Conservation (phyloP, 1,284 basidiomycete species). For the Omphalotus olearius region DNA sequence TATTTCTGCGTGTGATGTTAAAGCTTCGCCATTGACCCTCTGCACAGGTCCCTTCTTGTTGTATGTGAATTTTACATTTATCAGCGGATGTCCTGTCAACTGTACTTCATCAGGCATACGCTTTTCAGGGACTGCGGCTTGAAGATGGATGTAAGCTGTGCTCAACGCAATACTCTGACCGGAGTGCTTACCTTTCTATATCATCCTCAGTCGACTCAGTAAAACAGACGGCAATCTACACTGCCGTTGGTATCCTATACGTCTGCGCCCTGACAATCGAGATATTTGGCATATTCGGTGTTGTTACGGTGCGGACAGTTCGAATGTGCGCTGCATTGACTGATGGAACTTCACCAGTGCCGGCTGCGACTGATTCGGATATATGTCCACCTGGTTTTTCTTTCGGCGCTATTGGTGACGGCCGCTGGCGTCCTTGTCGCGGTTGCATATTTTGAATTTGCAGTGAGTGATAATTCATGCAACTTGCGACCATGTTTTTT, state of each 20-base stretch:
- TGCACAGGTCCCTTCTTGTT: conserved; percentile 2
- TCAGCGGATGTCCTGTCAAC: neutral
- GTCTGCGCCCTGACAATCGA: conserved; percentile 3
- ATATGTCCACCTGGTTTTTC: conserved; percentile 9
- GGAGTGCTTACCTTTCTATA: neutral
- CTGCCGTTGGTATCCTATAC: conserved; percentile 7
- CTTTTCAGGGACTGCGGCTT: conserved; percentile 4
- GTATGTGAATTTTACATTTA: neutral
- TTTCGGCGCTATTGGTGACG: conserved; percentile 10
- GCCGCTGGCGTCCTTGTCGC: conserved; percentile 7
- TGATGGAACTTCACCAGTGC: neutral
- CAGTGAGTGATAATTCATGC: neutral
- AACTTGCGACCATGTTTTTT: neutral
- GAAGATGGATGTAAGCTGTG: conserved; percentile 3
- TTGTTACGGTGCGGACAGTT: neutral
- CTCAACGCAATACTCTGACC: neutral
- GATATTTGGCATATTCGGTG: conserved; percentile 7
- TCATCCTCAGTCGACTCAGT: conserved; percentile 4
- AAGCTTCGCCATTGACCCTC: neutral
- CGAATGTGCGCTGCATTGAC: neutral
- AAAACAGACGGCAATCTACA: conserved; percentile 7
- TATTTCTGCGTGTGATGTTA: conserved; percentile 6
- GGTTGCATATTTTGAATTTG: conserved; percentile 11
- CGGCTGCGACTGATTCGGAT: conserved; percentile 10
- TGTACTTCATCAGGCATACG: neutral